These are phyloP conservation scores for Celoporthe dispersa DNA, from an alignment of 2,329 filamentous ascomycete species.

Conservation along the genomic window DNA sequence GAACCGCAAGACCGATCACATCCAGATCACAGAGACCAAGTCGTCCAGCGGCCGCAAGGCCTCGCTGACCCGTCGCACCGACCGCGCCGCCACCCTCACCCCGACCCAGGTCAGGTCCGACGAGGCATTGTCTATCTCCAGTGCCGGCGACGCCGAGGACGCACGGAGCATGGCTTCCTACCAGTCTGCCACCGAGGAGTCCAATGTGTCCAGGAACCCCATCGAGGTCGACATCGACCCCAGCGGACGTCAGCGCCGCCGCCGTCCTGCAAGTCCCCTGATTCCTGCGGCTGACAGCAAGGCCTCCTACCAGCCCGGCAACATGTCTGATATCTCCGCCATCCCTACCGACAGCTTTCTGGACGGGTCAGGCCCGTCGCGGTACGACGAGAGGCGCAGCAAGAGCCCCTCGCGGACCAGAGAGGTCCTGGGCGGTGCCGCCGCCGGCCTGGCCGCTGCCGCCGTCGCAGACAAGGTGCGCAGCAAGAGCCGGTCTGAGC, in stretches of 20 bases:
- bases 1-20: constrained; percentile 71
- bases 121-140: constrained; percentile 44
- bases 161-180: constrained; percentile 72
- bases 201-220: constrained; percentile 74
- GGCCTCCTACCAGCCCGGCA: constrained; percentile 65
- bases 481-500: constrained; percentile 49
- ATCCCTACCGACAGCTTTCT: constrained; percentile 66
- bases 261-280: constrained; percentile 69
- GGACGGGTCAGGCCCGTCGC: constrained; percentile 56
- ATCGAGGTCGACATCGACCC: constrained; percentile 88
- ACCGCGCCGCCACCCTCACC: constrained; percentile 48
- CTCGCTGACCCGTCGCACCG: constrained; percentile 57
- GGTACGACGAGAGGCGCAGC: constrained; percentile 43
- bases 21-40: constrained; percentile 84
- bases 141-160: constrained; percentile 53
- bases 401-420: constrained; percentile 48
- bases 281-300: constrained; percentile 61
- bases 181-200: constrained; percentile 79
- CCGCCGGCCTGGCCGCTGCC: constrained; percentile 44
- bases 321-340: constrained; percentile 85
- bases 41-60: constrained; percentile 66
- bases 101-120: constrained; percentile 43
- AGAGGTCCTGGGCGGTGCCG: constrained; percentile 44
- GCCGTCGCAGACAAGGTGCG: constrained; percentile 48
- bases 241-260: constrained; percentile 53